Percentiles rank a stretch among this genome's conserved stretches.
These are phyloP conservation scores for Gossypium stocksii DNA, from an alignment of 345 rosid genomes.

Conservation along the genomic window DNA sequence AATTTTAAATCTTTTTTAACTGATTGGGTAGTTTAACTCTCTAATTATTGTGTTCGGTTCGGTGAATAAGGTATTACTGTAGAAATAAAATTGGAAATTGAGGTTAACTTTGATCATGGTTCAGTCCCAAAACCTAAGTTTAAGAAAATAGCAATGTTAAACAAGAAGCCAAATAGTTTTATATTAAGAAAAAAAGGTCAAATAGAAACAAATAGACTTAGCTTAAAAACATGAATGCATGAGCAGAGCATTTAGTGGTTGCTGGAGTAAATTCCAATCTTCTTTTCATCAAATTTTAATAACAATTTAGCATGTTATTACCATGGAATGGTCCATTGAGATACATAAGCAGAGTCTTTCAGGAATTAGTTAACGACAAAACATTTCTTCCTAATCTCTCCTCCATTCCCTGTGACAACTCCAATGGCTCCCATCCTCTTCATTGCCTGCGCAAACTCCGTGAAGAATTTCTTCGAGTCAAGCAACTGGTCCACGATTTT, in stretches of 20 bases:
- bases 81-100: no score
- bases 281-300: neutral
- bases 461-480: constrained; percentile 28
- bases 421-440: constrained; percentile 45
- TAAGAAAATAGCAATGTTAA: no score
- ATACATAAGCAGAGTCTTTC: no score
- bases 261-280: neutral
- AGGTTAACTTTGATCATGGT: no score
- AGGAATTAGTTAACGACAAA: constrained; percentile 25
- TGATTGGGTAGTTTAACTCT: no score
- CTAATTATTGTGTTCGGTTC: no score
- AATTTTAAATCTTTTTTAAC: no score
- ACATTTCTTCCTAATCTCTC: constrained; percentile 59
- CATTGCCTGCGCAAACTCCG: constrained; percentile 57
- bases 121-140: no score
- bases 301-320: neutral
- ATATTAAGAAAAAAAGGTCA: no score
- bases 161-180: no score
- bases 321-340: neutral
- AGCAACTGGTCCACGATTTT: constrained; percentile 15
- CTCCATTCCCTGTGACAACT: constrained; percentile 38
- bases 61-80: no score
- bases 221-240: neutral
- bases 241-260: neutral
- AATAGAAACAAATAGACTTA: no score